Evolutionary conservation across 148 eudicot species (phyloP).

Genomic region (Rhododendron henanense): DNA sequence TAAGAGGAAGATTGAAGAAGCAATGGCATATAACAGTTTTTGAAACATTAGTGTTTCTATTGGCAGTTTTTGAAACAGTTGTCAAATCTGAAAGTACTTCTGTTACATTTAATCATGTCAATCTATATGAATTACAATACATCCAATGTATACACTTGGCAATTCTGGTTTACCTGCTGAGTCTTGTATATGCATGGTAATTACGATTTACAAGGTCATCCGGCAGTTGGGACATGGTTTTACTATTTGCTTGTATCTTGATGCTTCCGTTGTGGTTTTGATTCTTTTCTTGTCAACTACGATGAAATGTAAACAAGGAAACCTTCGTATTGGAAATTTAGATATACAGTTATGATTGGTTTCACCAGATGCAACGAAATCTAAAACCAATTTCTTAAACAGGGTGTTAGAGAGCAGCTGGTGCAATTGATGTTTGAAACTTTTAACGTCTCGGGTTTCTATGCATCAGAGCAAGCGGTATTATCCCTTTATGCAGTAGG

Average conservation of each 20-base stretch:
- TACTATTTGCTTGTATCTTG: not conserved
- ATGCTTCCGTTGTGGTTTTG: not conserved
- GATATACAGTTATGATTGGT: slow-evolving; percentile 7
- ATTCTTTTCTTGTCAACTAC: not conserved
- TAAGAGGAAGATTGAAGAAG: not conserved
- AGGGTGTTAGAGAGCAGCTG: slow-evolving; percentile 87
- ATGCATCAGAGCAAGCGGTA: slow-evolving; percentile 95
- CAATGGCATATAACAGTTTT: not conserved
- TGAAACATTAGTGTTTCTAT: not conserved
- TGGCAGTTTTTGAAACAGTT: not conserved
- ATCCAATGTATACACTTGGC: not conserved
- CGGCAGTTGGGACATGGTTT: not conserved
- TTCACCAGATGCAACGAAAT: slow-evolving; percentile 5
- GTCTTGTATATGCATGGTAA: not conserved
- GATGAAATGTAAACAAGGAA: not conserved
- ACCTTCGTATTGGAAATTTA: slow-evolving; percentile 8
- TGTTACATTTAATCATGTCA: not conserved
- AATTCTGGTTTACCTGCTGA: not conserved
- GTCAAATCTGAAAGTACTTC: not conserved
- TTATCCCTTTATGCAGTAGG: slow-evolving; percentile 96
- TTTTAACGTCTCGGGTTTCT: slow-evolving; percentile 93
- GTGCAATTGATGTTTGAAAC: slow-evolving; percentile 98
- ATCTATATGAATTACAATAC: not conserved
- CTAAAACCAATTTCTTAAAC: slow-evolving; percentile 12
- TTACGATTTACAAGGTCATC: not conserved